Conservation (phyloP, 2,329 filamentous ascomycete genomes). For the Tolypocladium sp. region DNA sequence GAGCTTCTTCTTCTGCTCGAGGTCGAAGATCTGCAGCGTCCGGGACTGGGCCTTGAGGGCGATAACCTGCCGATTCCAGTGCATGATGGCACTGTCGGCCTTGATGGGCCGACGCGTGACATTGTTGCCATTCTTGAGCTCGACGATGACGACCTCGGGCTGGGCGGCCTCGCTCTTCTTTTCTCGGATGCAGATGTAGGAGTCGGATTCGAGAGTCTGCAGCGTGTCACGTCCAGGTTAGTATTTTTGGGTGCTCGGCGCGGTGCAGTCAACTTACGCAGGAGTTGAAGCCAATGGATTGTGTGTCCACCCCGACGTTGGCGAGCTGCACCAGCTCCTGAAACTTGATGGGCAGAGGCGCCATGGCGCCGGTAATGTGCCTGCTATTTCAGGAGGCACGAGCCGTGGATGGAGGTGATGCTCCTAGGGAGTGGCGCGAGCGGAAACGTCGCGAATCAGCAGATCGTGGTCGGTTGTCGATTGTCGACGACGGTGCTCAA, state of each 20-base stretch:
- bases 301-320: constrained; percentile 36
- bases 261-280: constrained; percentile 46
- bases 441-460: constrained; percentile 13
- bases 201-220: constrained; percentile 95
- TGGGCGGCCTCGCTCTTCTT: constrained; percentile 77
- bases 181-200: constrained; percentile 92
- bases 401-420: constrained; percentile 5
- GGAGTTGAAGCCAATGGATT: constrained; percentile 66
- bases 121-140: constrained; percentile 96
- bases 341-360: constrained; percentile 83
- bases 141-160: constrained; percentile 92
- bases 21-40: constrained; percentile 96
- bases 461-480: constrained; percentile 6
- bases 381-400: constrained; percentile 13
- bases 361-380: constrained; percentile 35
- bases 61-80: constrained; percentile 93
- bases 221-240: neutral
- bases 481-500: constrained; percentile 2
- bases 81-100: constrained; percentile 99
- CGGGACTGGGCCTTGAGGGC: constrained; percentile 89
- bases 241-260: neutral
- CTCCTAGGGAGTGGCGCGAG: constrained; percentile 7
- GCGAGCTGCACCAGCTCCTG: constrained; percentile 72
- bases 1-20: constrained; percentile 85
- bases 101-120: constrained; percentile 92